Conservation (phyloP, 768 basidiomycete genomes). For the Rhodotorula diobovata region DNA sequence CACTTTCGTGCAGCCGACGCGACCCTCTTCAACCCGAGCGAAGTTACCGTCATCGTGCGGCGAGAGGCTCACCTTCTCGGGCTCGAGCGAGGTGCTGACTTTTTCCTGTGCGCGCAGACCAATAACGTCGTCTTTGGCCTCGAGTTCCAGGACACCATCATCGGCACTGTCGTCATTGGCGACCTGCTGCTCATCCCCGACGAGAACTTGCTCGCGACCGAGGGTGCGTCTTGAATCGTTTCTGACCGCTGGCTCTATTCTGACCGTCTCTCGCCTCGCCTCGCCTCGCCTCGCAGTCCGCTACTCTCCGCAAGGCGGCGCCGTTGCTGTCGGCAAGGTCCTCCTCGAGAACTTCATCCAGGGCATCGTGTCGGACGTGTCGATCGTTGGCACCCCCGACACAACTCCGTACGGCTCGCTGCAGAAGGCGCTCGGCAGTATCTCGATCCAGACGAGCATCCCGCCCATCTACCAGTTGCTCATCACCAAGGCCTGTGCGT, state of each 20-base stretch:
- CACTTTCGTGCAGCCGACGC: constrained; percentile 17
- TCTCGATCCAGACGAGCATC: constrained; percentile 59
- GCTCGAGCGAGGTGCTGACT: neutral
- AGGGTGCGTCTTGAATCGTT: constrained; percentile 16
- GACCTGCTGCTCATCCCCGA: constrained; percentile 56
- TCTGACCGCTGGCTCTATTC: too few relatives aligned
- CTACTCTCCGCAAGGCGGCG: constrained; percentile 57
- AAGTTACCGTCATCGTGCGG: constrained; percentile 29
- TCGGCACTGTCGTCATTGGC: constrained; percentile 30
- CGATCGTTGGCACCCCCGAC: constrained; percentile 56
- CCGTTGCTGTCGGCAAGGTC: constrained; percentile 53
- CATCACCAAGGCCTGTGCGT: constrained; percentile 52
- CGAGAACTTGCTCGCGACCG: constrained; percentile 48
- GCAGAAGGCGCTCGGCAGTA: constrained; percentile 59
- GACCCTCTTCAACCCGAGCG: constrained; percentile 28
- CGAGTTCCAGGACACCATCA: constrained; percentile 54
- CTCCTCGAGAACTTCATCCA: constrained; percentile 66
- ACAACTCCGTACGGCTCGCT: constrained; percentile 63
- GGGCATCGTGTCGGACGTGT: constrained; percentile 49
- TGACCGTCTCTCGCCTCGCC: too few relatives aligned
- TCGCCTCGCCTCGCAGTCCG: constrained; percentile 57
- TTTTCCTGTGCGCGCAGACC: constrained; percentile 51
- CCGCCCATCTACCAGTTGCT: constrained; percentile 63
- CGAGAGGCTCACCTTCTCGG: neutral
- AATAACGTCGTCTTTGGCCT: constrained; percentile 60